These are phyloP conservation scores for Cetraspora pellucida DNA, from an alignment of 192 early-diverging fungal genomes.

Conservation along the genomic window DNA sequence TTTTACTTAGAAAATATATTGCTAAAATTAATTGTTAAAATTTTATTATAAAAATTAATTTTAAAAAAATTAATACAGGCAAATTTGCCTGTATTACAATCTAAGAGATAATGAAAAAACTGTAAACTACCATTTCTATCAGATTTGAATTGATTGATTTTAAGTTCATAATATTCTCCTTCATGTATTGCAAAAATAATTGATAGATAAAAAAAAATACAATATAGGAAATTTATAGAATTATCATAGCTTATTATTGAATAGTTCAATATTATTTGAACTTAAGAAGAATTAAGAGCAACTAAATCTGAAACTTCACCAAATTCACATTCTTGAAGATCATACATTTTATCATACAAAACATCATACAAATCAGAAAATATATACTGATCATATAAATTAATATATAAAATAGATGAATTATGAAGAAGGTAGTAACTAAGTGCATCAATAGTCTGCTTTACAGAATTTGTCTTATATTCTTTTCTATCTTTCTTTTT, in stretches of 20 bases:
- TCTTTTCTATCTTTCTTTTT: neutral
- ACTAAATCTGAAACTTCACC: neutral
- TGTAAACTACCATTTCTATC: neutral
- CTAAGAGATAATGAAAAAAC: neutral
- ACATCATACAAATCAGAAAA: slow-evolving; percentile 12
- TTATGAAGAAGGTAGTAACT: neutral
- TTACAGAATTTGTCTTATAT: slow-evolving; percentile 25
- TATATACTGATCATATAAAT: slow-evolving; percentile 4
- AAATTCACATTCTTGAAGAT: neutral
- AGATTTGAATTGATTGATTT: neutral
- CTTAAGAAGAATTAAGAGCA: neutral
- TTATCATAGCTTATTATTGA: neutral
- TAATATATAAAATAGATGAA: neutral
- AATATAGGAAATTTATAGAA: neutral
- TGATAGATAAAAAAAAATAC: slow-evolving; percentile 1
- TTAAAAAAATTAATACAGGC: no score
- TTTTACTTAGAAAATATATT: no score
- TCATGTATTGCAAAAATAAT: neutral
- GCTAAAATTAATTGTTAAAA: no score
- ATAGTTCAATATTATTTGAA: neutral
- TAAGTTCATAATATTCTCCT: neutral
- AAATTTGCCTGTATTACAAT: no score
- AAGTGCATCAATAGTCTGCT: slow-evolving; percentile 26
- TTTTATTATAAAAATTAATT: no score
- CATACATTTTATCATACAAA: slow-evolving; percentile 8